Evolutionary conservation across 768 basidiomycete species (phyloP).

Genomic region (Hericium rajendrae): DNA sequence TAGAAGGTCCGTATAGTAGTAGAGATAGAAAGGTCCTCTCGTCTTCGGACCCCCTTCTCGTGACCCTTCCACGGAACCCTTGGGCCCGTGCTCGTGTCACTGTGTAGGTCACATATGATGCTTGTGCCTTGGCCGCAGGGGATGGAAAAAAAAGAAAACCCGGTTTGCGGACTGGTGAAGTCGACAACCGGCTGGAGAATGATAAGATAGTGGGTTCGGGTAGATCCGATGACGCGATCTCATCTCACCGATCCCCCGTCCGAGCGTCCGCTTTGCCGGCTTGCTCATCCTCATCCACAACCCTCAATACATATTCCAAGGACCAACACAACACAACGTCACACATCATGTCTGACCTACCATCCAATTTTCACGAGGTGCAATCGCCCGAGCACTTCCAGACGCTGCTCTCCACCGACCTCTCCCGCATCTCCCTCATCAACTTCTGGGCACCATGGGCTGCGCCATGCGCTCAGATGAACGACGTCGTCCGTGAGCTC

Average conservation of each 20-base stretch:
- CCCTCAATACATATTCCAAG: background rate
- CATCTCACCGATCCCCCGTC: background rate
- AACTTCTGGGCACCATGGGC: slow-evolving; percentile 96
- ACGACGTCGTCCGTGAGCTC: slow-evolving; percentile 63
- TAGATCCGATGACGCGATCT: background rate
- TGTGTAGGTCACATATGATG: too few relatives aligned
- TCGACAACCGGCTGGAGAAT: too few relatives aligned
- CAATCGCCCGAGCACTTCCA: slow-evolving; percentile 66
- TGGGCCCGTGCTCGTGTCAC: too few relatives aligned
- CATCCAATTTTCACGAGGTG: slow-evolving; percentile 38
- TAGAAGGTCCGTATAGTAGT: too few relatives aligned
- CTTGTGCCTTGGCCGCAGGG: too few relatives aligned
- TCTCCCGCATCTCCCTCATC: slow-evolving; percentile 74
- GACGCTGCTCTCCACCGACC: slow-evolving; percentile 60
- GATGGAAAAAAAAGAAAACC: too few relatives aligned
- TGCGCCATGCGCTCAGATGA: slow-evolving; percentile 85
- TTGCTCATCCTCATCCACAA: background rate
- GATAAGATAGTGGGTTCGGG: background rate
- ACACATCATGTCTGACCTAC: background rate
- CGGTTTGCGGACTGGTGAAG: too few relatives aligned
- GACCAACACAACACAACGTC: background rate
- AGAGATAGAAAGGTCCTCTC: too few relatives aligned
- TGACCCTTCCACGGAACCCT: too few relatives aligned
- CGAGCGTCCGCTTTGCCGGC: background rate
- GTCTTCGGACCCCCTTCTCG: too few relatives aligned